These are phyloP conservation scores for Euphrasia arctica DNA, from an alignment of 305 asterid species.

Conservation along the genomic window DNA sequence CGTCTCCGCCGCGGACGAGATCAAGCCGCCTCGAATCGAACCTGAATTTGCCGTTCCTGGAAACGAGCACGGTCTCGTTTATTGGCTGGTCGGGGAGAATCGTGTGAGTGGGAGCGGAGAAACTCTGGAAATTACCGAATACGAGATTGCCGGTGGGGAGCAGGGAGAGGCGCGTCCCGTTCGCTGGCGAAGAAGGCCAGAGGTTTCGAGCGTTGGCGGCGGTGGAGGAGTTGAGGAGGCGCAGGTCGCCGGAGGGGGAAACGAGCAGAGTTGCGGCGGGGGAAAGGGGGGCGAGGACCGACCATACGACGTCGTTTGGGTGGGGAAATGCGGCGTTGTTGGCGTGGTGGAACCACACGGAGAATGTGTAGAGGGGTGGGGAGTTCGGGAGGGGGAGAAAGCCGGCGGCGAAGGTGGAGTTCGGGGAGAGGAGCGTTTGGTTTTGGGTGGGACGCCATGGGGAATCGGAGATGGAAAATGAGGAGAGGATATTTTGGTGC, in stretches of 20 bases:
- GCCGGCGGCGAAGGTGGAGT: conserved; percentile 73
- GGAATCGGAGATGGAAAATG: conserved; percentile 42
- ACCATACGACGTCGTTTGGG: conserved; percentile 51
- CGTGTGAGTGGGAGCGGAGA: conserved; percentile 55
- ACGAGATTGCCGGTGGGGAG: conserved; percentile 48
- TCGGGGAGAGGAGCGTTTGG: conserved; percentile 52
- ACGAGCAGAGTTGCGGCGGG: conserved; percentile 48
- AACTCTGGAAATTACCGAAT: conserved; percentile 60
- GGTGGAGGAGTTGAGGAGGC: conserved; percentile 35
- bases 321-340: conserved; percentile 27
- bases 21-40: conserved; percentile 48
- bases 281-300: conserved; percentile 51
- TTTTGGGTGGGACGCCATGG: conserved; percentile 64
- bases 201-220: too few relatives aligned
- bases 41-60: conserved; percentile 47
- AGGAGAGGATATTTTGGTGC: conserved; percentile 25
- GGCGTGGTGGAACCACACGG: conserved; percentile 55
- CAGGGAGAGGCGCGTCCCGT: conserved; percentile 34
- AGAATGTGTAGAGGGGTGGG: conserved; percentile 51
- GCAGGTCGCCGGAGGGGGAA: conserved; percentile 51
- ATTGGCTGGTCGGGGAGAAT: conserved; percentile 57
- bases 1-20: conserved; percentile 28
- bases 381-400: conserved; percentile 40
- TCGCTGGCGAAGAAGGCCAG: too few relatives aligned
- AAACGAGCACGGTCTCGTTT: conserved; percentile 34